A percentile compares a stretch with the other conserved stretches of the same genome.
Conservation (phyloP, 2,329 filamentous ascomycete genomes). For the Didymella arachidicola region DNA sequence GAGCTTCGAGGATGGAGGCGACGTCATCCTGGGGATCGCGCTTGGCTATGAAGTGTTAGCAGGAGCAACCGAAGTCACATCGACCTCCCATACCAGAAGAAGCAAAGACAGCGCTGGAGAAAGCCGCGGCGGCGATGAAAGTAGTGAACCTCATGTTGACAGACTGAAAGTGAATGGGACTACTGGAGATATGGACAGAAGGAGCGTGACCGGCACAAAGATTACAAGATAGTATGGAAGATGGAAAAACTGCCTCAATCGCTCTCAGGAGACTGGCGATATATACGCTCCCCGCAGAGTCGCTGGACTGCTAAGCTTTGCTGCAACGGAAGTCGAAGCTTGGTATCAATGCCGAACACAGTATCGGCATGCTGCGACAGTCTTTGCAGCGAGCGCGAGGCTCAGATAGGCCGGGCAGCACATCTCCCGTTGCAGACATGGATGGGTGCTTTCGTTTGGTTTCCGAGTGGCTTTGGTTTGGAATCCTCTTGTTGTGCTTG, state of each 20-base stretch:
- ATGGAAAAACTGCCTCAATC: slow-evolving; percentile 21
- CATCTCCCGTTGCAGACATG: slow-evolving; percentile 23
- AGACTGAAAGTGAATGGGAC: slow-evolving; percentile 18
- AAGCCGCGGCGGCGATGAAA: slow-evolving; percentile 34
- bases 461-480: slow-evolving; percentile 17
- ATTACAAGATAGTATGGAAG: slow-evolving; percentile 30
- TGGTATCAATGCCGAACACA: slow-evolving; percentile 31
- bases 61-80: neutral
- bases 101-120: slow-evolving; percentile 41
- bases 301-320: slow-evolving; percentile 21
- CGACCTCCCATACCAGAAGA: slow-evolving; percentile 24
- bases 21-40: slow-evolving; percentile 35
- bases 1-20: slow-evolving; percentile 38
- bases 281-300: slow-evolving; percentile 26
- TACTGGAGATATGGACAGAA: slow-evolving; percentile 15
- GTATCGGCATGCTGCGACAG: slow-evolving; percentile 34
- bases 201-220: slow-evolving; percentile 42
- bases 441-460: slow-evolving; percentile 25
- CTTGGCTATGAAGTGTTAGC: slow-evolving; percentile 19
- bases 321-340: slow-evolving; percentile 27
- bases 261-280: slow-evolving; percentile 15
- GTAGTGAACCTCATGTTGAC: slow-evolving; percentile 41
- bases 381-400: slow-evolving; percentile 19
- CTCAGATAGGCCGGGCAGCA: slow-evolving; percentile 9
- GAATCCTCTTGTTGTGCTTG: slow-evolving; percentile 22